phyloP scores from a whole-genome alignment of 1,139 yeast genomes.

The Yamadazyma dendronema region DNA sequence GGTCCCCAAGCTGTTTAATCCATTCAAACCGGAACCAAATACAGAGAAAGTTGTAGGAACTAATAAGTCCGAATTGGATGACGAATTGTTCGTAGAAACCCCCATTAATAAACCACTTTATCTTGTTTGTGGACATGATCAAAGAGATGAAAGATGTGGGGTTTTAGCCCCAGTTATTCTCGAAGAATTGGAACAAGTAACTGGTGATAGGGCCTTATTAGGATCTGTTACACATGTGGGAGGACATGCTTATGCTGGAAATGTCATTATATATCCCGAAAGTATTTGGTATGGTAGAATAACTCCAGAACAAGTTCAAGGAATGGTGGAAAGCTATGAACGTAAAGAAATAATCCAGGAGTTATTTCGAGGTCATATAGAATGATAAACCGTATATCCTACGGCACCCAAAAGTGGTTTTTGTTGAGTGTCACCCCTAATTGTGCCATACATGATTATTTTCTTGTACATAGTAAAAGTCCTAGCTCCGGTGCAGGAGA shows the following conservation, averaged over 20 bases:
- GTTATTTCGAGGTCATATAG: conserved; percentile 48
- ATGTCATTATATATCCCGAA: conserved; percentile 56
- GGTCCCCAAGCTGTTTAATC: conserved; percentile 25
- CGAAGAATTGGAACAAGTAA: conserved; percentile 39
- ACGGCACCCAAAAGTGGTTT: no score
- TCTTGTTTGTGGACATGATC: conserved; percentile 64
- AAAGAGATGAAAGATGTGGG: conserved; percentile 69
- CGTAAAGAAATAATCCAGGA: conserved; percentile 50
- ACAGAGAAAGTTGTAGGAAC: background rate
- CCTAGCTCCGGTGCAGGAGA: no score
- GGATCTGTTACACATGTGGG: conserved; percentile 70
- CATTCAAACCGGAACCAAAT: conserved; percentile 20
- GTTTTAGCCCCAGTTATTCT: conserved; percentile 54
- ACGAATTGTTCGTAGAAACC: conserved; percentile 1
- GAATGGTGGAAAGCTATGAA: conserved; percentile 56
- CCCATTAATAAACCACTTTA: conserved; percentile 21
- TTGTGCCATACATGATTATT: no score
- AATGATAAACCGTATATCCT: background rate
- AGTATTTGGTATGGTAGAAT: conserved; percentile 73
- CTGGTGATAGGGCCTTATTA: conserved; percentile 20
- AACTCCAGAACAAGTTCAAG: conserved; percentile 62
- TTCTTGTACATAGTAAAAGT: no score
- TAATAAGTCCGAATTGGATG: background rate
- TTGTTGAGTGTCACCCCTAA: no score
- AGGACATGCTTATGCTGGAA: conserved; percentile 80